A percentile compares a stretch with the other conserved stretches of the same genome.
These are phyloP conservation scores for Coniochaeta sp. DNA, from an alignment of 2,329 filamentous ascomycete genomes.

Conservation along the genomic window DNA sequence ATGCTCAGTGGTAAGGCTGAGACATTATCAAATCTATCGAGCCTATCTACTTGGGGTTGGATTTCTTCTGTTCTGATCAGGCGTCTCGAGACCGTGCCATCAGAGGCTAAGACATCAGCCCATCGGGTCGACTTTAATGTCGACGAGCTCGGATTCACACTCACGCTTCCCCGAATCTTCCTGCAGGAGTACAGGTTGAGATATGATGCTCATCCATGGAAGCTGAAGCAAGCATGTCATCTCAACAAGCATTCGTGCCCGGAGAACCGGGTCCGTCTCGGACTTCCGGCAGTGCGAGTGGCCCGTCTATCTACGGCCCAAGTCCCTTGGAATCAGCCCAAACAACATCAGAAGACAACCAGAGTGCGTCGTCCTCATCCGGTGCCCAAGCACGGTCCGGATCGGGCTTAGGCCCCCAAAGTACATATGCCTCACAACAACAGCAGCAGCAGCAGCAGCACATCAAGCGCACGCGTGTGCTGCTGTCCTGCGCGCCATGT, in stretches of 20 bases:
- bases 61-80: background rate
- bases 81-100: background rate
- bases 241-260: background rate
- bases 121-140: background rate
- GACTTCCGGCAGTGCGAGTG: background rate
- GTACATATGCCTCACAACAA: background rate
- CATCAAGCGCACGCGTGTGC: constrained; percentile 38
- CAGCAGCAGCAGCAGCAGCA: constrained; percentile 1
- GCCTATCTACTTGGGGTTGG: background rate
- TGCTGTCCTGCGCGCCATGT: constrained; percentile 45
- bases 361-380: background rate
- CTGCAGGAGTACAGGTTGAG: background rate
- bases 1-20: background rate
- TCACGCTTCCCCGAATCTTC: background rate
- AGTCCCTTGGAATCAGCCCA: background rate
- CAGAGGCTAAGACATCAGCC: background rate
- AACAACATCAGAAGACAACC: background rate
- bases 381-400: background rate
- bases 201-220: background rate
- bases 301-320: background rate
- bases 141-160: background rate
- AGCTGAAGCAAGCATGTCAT: background rate
- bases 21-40: background rate
- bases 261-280: background rate
- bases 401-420: background rate